Percentiles rank a stretch among this genome's conserved stretches.
phyloP scores from a whole-genome alignment of 345 rosid species.

The Aurinia saxatilis region DNA sequence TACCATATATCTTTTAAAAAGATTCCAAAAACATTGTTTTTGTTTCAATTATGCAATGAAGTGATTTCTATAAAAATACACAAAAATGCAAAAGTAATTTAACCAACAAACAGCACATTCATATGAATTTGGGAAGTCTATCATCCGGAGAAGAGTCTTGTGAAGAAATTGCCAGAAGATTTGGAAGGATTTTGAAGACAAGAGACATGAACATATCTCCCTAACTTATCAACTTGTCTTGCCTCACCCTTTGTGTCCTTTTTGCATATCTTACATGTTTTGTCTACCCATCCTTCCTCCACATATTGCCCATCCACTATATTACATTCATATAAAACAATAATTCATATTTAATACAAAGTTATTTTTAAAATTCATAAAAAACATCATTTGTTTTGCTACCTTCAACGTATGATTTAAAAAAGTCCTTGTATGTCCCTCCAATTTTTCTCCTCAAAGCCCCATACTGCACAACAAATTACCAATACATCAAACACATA shows the following conservation, averaged over 20 bases:
- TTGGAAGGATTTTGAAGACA: slow-evolving; percentile 49
- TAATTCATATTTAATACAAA: not conserved
- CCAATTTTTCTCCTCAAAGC: slow-evolving; percentile 92
- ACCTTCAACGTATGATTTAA: slow-evolving; percentile 90
- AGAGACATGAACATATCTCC: slow-evolving; percentile 68
- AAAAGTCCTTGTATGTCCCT: slow-evolving; percentile 89
- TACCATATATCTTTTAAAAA: too few species aligned
- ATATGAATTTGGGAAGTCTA: not conserved
- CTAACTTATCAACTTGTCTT: slow-evolving; percentile 71
- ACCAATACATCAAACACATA: not conserved
- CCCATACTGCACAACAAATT: slow-evolving; percentile 60
- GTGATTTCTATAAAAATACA: not conserved
- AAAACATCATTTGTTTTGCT: not conserved
- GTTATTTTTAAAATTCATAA: too few species aligned
- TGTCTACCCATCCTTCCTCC: slow-evolving; percentile 87
- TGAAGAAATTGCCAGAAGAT: slow-evolving; percentile 62
- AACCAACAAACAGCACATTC: not conserved
- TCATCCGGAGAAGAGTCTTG: slow-evolving; percentile 59
- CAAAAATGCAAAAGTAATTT: slow-evolving; percentile 3
- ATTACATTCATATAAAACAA: not conserved
- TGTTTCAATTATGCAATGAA: not conserved
- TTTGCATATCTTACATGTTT: slow-evolving; percentile 85
- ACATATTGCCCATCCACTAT: slow-evolving; percentile 67
- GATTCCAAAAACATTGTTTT: not conserved
- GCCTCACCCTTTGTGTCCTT: slow-evolving; percentile 73